Evolutionary conservation across 2,329 filamentous ascomycete species (phyloP).

Genomic region (Byssochlamys sp.): DNA sequence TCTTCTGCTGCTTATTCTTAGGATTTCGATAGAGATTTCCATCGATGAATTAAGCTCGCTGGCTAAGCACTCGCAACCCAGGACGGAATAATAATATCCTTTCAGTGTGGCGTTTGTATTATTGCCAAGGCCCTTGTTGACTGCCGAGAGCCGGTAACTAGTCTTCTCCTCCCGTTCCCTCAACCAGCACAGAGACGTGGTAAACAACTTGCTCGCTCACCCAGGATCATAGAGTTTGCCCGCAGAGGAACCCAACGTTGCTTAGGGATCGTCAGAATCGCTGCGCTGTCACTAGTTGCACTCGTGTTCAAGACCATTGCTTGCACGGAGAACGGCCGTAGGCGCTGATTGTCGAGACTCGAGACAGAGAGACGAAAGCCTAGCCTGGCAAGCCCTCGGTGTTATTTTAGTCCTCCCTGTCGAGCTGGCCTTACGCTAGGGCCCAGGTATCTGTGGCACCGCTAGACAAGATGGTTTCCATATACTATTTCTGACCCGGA

Average conservation of each 20-base stretch:
- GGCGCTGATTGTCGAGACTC: not conserved
- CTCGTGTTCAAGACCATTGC: not conserved
- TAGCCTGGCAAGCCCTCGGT: not conserved
- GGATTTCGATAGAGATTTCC: not conserved
- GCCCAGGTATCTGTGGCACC: not conserved
- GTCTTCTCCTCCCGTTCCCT: not conserved
- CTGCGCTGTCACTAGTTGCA: not conserved
- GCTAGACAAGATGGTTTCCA: not conserved
- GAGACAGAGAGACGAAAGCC: not conserved
- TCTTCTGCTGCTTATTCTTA: not conserved
- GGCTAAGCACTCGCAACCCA: not conserved
- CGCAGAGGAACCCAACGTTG: not conserved
- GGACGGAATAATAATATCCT: not conserved
- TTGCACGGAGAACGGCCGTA: not conserved
- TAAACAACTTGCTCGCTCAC: not conserved
- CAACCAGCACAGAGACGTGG: not conserved
- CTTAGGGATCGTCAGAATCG: not conserved
- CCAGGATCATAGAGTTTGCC: not conserved
- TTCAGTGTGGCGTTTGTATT: not conserved
- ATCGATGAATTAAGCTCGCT: not conserved
- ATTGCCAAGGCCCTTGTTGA: not conserved
- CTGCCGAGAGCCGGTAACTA: not conserved
- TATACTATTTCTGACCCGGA: not conserved
- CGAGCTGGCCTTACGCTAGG: not conserved
- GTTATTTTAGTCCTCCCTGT: not conserved